Evolutionary conservation across 306 rosid species (phyloP), one percentile per base, ranked within the genome.

Genomic region (Cyclanthera cordifolia): DNA sequence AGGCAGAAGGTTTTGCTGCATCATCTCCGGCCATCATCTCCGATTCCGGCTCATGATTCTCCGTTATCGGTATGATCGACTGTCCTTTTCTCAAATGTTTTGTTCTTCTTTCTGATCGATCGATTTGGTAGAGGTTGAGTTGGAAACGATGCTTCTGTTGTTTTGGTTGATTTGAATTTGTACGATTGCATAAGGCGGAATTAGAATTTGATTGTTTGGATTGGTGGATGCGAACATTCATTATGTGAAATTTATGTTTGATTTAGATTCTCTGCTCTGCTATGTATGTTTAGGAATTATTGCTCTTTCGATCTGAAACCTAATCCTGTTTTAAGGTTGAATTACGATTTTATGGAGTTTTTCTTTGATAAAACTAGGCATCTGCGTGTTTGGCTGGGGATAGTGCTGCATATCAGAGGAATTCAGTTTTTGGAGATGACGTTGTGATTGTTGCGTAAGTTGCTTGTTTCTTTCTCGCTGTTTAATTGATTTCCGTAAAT

Each of bases 401-500:
- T 16, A 87, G 93, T 61, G 96, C 95, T 74, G 96, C 98, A 9
- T 93, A 93, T 76, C 91, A 80, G 0, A 83, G 98, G 83, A 82
- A 58, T 5, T 54, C 86, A 37, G 72, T 76, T 20, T 93, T 87
- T 74, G 94, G 89, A 15, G 98, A 93, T 6, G 96, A 93, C 77
- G 94, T 89, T 8, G 98, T 93, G 56, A 86, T 93, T 68, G 96
- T 93, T 8, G 98, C 96, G 96, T 93, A 79, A 85, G 96, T 88
- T 76, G 8, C 46, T 16, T 54, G 60, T 27, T 2, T 24, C 71
- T 58, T 23, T 25, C 15, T 59, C 5, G n/a, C 20, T 24, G 30
- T 20, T 56, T 56, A 3, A 16, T 70, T 39, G 66, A 43, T 46
- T 58, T 72, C 51, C 6, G 0, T 25, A 9, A 57, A 17, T 41